phyloP scores from a whole-genome alignment of 495 filamentous ascomycete species.

The Penicillium angulare region DNA sequence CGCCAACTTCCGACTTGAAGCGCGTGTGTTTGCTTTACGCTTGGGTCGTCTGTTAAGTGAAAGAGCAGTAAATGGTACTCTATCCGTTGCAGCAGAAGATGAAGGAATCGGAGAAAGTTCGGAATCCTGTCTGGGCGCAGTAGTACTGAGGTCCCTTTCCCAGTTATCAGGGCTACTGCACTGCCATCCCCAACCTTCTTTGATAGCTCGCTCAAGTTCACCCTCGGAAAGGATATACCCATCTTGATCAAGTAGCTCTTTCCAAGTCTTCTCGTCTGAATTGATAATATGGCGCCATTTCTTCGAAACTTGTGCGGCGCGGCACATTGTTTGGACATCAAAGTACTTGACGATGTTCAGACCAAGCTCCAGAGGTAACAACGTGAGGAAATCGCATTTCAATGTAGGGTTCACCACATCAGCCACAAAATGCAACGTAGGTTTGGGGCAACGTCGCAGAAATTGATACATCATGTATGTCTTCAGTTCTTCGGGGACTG shows the following conservation, averaged over 20 bases:
- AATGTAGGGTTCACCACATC: conserved; percentile 94
- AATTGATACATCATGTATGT: conserved; percentile 96
- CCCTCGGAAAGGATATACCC: conserved; percentile 75
- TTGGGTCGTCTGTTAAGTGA: conserved; percentile 45
- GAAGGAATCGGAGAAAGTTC: conserved; percentile 35
- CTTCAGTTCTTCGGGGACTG: conserved; percentile 84
- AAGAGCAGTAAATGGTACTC: conserved; percentile 18
- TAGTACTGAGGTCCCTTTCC: conserved; percentile 74
- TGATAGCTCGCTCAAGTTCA: conserved; percentile 82
- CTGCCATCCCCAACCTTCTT: conserved; percentile 99
- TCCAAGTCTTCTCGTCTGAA: conserved; percentile 93
- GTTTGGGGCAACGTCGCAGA: conserved; percentile 81
- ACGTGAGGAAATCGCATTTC: conserved; percentile 85
- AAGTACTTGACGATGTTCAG: conserved; percentile 85
- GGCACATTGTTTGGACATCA: conserved; percentile 82
- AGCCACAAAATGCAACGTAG: conserved; percentile 87
- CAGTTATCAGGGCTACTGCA: conserved; percentile 69
- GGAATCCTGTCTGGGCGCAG: conserved; percentile 44
- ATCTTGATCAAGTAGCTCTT: conserved; percentile 83
- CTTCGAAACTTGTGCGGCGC: conserved; percentile 90
- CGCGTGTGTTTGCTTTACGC: conserved; percentile 50
- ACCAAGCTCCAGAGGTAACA: conserved; percentile 83
- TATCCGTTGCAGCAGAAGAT: conserved; percentile 27
- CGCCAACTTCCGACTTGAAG: conserved; percentile 48
- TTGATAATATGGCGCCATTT: conserved; percentile 89